Base-by-base conservation (phyloP, 2,329 filamentous ascomycete genomes). In the Ophiocordyceps sinensis region DNA sequence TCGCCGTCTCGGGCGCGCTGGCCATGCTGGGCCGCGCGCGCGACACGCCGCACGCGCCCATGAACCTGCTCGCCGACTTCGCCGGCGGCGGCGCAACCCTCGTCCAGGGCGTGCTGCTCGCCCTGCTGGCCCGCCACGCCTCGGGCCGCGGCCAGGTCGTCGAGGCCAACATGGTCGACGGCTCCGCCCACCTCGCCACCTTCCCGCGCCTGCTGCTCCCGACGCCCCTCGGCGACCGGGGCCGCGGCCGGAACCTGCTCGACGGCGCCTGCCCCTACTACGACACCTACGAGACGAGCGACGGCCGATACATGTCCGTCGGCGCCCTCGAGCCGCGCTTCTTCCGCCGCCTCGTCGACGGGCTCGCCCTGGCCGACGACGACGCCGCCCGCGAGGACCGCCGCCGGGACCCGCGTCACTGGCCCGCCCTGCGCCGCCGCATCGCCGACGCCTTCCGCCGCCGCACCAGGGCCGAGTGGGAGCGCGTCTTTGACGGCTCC, bases 111-210 rank as follows among this genome's bases (percentile, higher is more conserved):
- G 77, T 96, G 5, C 59, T 95, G 42, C 67, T 95, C 17, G 89
- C 91, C 0, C 61, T 96, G 44, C 53, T 93, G 10, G 70, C 77
- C 13, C 67, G 86, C 29, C 65, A 70, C 38, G 64, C 60, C 36
- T 78, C 68, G 0, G 85, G 85, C 0, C 65, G 63, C 2, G 89
- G 89, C 0, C 89, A 95, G 62, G 80, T 95, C 12, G 87, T 96
- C 9, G 86, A 95, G 63, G 85, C 85, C 14, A 95, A 94, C 60
- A 96, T 96, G 89, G 89, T 95, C 12, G 89, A 96, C 63, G 89
- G 89, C 9, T 76, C 74, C 19, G 75, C 78, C 30, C 89, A 89
- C 59, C 64, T 96, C 23, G 79, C 81, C 2, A 82, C 79, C 0
- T 89, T 89, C 63, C 80, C 84, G 40, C 70, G 89, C 29, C 65